Conservation (phyloP, 2,329 filamentous ascomycete species). For the Sporothrix brasiliensis region DNA sequence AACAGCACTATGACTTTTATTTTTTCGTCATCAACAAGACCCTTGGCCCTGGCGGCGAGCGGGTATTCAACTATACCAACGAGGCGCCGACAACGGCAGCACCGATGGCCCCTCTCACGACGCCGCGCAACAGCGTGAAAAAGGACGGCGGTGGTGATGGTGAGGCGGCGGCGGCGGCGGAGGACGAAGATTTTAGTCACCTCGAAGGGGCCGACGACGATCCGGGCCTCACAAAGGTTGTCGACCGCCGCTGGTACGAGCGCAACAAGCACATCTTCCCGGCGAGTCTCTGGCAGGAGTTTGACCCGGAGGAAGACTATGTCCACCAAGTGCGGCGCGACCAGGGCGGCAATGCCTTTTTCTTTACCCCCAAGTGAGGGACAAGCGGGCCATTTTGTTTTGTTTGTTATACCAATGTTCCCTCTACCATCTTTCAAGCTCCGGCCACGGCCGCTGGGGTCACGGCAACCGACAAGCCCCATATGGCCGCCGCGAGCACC, state of each 20-base stretch:
- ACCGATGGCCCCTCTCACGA: slow-evolving; percentile 17
- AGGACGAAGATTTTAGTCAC: slow-evolving; percentile 49
- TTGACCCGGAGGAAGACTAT: slow-evolving; percentile 88
- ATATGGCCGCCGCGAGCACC: slow-evolving; percentile 46
- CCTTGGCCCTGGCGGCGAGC: slow-evolving; percentile 68
- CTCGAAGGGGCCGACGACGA: slow-evolving; percentile 80
- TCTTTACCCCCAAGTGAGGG: slow-evolving; percentile 63
- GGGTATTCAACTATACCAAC: slow-evolving; percentile 74
- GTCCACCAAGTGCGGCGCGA: slow-evolving; percentile 76
- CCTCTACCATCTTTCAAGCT: neutral
- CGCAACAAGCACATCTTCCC: slow-evolving; percentile 98
- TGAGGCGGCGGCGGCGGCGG: neutral
- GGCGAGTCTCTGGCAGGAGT: slow-evolving; percentile 93
- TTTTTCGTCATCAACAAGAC: slow-evolving; percentile 93
- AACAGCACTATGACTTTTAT: slow-evolving; percentile 93
- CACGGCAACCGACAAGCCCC: slow-evolving; percentile 48
- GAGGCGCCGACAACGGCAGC: slow-evolving; percentile 48
- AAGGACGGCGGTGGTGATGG: slow-evolving; percentile 30
- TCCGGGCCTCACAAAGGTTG: slow-evolving; percentile 83
- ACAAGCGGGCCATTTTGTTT: slow-evolving; percentile 9
- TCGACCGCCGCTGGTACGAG: slow-evolving; percentile 96
- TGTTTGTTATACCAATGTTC: neutral
- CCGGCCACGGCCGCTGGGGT: neutral
- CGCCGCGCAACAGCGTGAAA: slow-evolving; percentile 29
- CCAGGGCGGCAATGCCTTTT: slow-evolving; percentile 87